Evolutionary conservation across 129 eudicot genomes (phyloP).

Genomic region (Flaveria ramosissima): DNA sequence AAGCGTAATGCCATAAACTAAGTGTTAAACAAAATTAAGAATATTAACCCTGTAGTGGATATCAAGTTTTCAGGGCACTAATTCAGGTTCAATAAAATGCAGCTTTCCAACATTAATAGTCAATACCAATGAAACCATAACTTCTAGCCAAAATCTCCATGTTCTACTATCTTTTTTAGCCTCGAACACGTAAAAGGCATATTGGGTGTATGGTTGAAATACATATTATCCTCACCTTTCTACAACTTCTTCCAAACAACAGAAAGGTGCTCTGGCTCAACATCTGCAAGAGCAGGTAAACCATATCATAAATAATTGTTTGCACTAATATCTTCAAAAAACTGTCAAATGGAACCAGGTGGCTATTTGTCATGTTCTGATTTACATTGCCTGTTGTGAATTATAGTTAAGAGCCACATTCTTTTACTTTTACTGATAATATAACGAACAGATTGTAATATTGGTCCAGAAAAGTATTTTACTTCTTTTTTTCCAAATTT

Average conservation of each 20-base stretch:
- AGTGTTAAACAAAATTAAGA: not conserved
- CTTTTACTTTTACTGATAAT: conserved; percentile 16
- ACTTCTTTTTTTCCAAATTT: not conserved
- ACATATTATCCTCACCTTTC: conserved; percentile 28
- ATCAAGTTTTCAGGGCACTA: conserved; percentile 1
- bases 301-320: conserved; percentile 23
- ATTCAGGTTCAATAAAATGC: not conserved
- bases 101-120: not conserved
- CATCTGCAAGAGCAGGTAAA: conserved; percentile 28
- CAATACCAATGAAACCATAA: not conserved
- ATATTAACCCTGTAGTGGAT: not conserved
- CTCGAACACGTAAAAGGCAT: not conserved
- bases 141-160: conserved; percentile 15
- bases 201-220: conserved; percentile 10
- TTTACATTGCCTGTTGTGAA: conserved; percentile 14
- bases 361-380: conserved; percentile 23
- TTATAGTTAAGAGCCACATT: conserved; percentile 1
- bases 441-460: conserved; percentile 2
- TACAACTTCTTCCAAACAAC: conserved; percentile 22
- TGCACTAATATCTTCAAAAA: not conserved
- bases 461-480: not conserved
- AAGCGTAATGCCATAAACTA: not conserved
- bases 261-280: conserved; percentile 26
- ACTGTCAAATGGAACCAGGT: not conserved
- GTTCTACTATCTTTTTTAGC: conserved; percentile 6